phyloP scores from a whole-genome alignment of 805 yeast species.

The Scheffersomyces stipitis region DNA sequence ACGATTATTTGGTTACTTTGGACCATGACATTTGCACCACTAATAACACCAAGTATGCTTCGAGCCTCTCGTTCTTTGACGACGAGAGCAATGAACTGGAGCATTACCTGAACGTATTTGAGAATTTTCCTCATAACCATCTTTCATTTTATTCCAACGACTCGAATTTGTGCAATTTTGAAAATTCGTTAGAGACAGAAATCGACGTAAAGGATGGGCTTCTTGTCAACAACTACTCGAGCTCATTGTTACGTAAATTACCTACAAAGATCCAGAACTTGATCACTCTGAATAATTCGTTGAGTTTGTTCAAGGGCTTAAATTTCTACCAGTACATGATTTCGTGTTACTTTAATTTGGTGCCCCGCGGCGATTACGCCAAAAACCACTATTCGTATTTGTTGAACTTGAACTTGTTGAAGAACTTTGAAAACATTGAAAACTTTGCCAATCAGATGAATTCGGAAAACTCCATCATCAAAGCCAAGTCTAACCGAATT shows the following conservation, averaged over 20 bases:
- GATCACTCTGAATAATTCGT: conserved; percentile 25
- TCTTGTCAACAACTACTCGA: conserved; percentile 19
- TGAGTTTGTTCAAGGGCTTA: conserved; percentile 33
- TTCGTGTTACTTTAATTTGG: conserved; percentile 38
- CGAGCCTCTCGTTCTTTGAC: conserved; percentile 9
- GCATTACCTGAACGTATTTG: conserved; percentile 14
- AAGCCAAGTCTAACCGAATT: conserved; percentile 21
- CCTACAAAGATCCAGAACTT: conserved; percentile 38
- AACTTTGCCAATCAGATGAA: conserved; percentile 26
- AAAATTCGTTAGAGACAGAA: conserved; percentile 24
- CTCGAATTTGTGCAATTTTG: conserved; percentile 36
- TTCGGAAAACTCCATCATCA: conserved; percentile 8
- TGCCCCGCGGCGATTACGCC: conserved; percentile 24
- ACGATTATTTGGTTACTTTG: conserved; percentile 33
- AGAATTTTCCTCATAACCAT: conserved; percentile 35
- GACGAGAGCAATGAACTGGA: conserved; percentile 2
- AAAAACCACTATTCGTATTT: conserved; percentile 39
- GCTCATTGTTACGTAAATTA: conserved; percentile 22
- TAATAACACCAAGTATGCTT: conserved; percentile 11
- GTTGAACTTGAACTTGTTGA: conserved; percentile 36
- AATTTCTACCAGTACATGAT: conserved; percentile 37
- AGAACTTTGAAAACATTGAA: conserved; percentile 36
- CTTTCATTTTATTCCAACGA: conserved; percentile 37
- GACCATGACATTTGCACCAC: conserved; percentile 36
- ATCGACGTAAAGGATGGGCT: conserved; percentile 23